Evolutionary conservation across 345 rosid species (phyloP), one percentile per base, ranked within the genome.

Genomic region (Rhodomyrtus tomentosa): DNA sequence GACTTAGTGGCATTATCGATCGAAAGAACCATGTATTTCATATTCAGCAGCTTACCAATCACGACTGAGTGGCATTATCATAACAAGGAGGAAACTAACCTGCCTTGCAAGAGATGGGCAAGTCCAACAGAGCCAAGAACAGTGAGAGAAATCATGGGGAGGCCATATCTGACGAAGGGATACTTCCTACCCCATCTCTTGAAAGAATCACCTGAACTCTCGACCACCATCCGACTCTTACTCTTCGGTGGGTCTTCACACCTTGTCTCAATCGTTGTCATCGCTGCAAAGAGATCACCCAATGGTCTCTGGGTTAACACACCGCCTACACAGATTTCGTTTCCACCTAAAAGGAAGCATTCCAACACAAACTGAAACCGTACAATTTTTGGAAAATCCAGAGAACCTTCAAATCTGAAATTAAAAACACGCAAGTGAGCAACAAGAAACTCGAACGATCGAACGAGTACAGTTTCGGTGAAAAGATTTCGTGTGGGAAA

Each of bases 111-210:
- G 85, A 97, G 98, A 85, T 97, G 99, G 85, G 91, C 94, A 20
- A 97, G 96, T 0, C 99, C 98, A 10, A 94, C 62, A 10, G 98
- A 92, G 38, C 98, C 99, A 55, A 93, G 87, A 18, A 95, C 96
- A 0, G 98, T 95, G 82, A 97, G 94, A 9, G 98, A 97, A 84
- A 97, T 95, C 98, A 95, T 95, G 3, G 99, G 99, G 84, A 97
- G 93, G 55, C 99, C 99, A 84, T 95, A 95, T 89, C 99, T 88
- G 53, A 97, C 59, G 90, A 97, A 94, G 4, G 99, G 99, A 84
- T 97, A 82, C 88, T 87, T 93, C 87, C 98, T 91, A 76, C 98
- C 98, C 98, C 95, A 96, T 82, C 98, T 91, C 87, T 88, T 95
- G 88, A 93, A 94, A n/a, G 91, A 89, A 4, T 88, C 54, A 56